A percentile compares a stretch with the other conserved stretches of the same genome.
phyloP scores from a whole-genome alignment of 83 land plant genomes.

The Diphasiastrum complanatum region DNA sequence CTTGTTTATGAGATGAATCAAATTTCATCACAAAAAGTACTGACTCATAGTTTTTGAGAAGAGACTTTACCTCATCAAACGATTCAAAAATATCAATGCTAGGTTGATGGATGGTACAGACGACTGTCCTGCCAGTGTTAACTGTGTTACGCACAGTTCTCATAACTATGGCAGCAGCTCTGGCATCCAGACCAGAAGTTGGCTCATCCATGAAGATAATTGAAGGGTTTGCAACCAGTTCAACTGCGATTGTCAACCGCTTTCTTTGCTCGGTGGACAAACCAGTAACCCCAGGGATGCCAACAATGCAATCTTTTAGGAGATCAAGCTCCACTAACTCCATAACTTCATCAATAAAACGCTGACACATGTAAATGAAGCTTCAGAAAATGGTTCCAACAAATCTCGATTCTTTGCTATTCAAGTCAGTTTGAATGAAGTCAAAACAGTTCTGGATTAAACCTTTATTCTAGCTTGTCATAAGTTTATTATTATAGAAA shows the following conservation, averaged over 20 bases:
- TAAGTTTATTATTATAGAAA: not conserved
- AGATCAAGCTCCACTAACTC: not conserved
- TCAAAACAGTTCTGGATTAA: not conserved
- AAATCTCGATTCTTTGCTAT: not conserved
- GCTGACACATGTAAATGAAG: not conserved
- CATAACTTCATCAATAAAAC: not conserved
- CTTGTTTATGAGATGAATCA: not conserved
- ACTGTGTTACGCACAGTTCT: constrained; percentile 10
- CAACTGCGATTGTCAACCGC: too few relatives aligned
- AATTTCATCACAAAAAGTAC: not conserved
- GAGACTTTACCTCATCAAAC: constrained; percentile 9
- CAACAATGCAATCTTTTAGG: not conserved
- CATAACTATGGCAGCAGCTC: constrained; percentile 15
- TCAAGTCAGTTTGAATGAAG: not conserved
- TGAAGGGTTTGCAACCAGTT: too few relatives aligned
- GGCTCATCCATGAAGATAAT: too few relatives aligned
- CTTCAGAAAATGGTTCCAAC: not conserved
- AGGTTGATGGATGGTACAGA: too few relatives aligned
- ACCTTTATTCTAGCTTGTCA: not conserved
- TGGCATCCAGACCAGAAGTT: too few relatives aligned
- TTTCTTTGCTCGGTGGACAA: constrained; percentile 9
- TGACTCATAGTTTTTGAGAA: not conserved
- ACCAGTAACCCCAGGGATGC: constrained; percentile 1
- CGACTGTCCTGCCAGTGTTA: constrained; percentile 9
- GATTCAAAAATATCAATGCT: constrained; percentile 16